Conservation (phyloP, 2,329 filamentous ascomycete species). For the Thermothelomyces thermophilus region DNA sequence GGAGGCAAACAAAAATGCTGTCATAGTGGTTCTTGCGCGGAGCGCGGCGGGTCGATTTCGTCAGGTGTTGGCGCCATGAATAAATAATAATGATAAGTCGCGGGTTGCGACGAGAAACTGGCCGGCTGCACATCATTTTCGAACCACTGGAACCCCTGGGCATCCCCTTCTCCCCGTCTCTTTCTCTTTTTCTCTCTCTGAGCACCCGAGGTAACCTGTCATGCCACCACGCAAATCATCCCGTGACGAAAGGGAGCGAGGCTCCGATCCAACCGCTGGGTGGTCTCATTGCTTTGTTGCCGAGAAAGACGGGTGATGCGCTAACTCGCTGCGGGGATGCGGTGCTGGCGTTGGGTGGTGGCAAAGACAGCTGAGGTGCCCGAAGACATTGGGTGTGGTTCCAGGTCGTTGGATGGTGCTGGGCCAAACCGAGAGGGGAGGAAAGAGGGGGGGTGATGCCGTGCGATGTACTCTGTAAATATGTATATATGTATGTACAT, state of each 20-base stretch:
- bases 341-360: slow-evolving; percentile 14
- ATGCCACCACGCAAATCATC: no score
- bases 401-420: not conserved
- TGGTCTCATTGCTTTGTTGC: not conserved
- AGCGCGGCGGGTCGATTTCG: slow-evolving; percentile 3
- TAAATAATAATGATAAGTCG: not conserved
- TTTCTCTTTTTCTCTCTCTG: no score
- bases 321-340: slow-evolving; percentile 20
- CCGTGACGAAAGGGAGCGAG: not conserved
- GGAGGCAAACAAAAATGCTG: no score
- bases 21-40: not conserved
- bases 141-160: not conserved
- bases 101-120: not conserved
- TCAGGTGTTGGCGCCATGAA: not conserved
- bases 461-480: no score
- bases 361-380: slow-evolving; percentile 11
- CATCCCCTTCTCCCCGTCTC: not conserved
- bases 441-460: slow-evolving; percentile 10
- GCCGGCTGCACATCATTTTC: slow-evolving; percentile 2
- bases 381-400: not conserved
- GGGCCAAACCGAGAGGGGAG: no score
- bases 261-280: not conserved
- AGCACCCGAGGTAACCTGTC: no score
- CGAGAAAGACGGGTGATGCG: slow-evolving; percentile 1
- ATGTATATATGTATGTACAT: no score